Conservation (phyloP, 2,329 filamentous ascomycete species). For the Karstenula rhodostoma region DNA sequence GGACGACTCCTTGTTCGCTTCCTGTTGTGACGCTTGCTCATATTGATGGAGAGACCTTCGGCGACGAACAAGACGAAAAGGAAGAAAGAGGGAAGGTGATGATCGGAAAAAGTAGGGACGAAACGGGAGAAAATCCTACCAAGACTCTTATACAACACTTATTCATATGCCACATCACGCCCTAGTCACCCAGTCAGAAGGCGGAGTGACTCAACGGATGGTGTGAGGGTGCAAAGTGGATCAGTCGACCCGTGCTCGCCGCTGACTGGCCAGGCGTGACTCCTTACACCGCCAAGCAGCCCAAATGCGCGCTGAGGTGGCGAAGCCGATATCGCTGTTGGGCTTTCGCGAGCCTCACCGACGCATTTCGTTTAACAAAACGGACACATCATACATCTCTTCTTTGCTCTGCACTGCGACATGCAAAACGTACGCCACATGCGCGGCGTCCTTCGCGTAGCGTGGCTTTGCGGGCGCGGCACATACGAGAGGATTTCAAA, state of each 20-base stretch:
- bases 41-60: conserved; percentile 23
- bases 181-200: conserved; percentile 35
- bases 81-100: conserved; percentile 35
- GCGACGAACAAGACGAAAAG: conserved; percentile 8
- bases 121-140: conserved; percentile 23
- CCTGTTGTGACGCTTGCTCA: conserved; percentile 56
- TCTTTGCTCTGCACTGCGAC: conserved; percentile 16
- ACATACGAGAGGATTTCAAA: conserved; percentile 11
- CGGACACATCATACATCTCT: conserved; percentile 26
- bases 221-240: conserved; percentile 32
- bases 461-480: conserved; percentile 20
- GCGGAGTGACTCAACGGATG: conserved; percentile 47
- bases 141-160: conserved; percentile 38
- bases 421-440: conserved; percentile 14
- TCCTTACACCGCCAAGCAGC: conserved; percentile 12
- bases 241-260: conserved; percentile 30
- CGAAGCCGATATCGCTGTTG: conserved; percentile 36
- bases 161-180: conserved; percentile 31
- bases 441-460: conserved; percentile 20
- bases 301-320: conserved; percentile 27
- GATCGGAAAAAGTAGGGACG: conserved; percentile 26
- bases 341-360: conserved; percentile 17
- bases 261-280: conserved; percentile 39
- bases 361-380: conserved; percentile 32
- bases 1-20: conserved; percentile 54